Conservation (phyloP, 2,329 filamentous ascomycete species). For the Clarireedia homoeocarpa region DNA sequence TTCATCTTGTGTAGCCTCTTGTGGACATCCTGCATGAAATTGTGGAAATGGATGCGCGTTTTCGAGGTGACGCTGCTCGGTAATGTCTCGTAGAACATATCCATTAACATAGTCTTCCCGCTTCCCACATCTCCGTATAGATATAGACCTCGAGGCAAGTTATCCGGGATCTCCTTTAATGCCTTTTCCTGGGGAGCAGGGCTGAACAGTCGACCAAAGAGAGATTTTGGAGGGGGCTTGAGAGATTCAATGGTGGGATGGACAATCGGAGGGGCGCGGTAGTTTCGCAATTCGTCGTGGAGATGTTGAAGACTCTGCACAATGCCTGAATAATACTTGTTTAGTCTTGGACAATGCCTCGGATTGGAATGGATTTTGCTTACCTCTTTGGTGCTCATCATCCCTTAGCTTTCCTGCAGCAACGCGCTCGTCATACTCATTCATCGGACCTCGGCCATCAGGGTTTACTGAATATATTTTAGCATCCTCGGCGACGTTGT, state of each 20-base stretch:
- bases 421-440: slow-evolving; percentile 83
- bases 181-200: slow-evolving; percentile 30
- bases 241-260: slow-evolving; percentile 70
- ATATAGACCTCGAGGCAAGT: slow-evolving; percentile 82
- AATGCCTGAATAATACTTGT: slow-evolving; percentile 50
- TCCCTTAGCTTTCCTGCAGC: slow-evolving; percentile 66
- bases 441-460: slow-evolving; percentile 56
- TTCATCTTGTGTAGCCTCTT: slow-evolving; percentile 85
- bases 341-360: slow-evolving; percentile 8
- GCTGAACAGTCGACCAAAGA: slow-evolving; percentile 57
- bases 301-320: slow-evolving; percentile 85
- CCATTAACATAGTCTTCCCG: slow-evolving; percentile 99
- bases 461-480: slow-evolving; percentile 18
- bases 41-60: slow-evolving; percentile 95
- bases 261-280: slow-evolving; percentile 64
- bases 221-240: slow-evolving; percentile 43
- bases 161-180: slow-evolving; percentile 51
- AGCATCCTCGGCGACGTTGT: background rate
- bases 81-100: slow-evolving; percentile 91
- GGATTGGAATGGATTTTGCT: slow-evolving; percentile 15
- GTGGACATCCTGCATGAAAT: slow-evolving; percentile 99
- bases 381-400: slow-evolving; percentile 86
- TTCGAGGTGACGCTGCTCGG: slow-evolving; percentile 73
- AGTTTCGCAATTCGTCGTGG: slow-evolving; percentile 71
- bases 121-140: slow-evolving; percentile 95